These are phyloP conservation scores for Monosporozyma servazzii DNA, from an alignment of 805 yeast genomes.

Conservation along the genomic window DNA sequence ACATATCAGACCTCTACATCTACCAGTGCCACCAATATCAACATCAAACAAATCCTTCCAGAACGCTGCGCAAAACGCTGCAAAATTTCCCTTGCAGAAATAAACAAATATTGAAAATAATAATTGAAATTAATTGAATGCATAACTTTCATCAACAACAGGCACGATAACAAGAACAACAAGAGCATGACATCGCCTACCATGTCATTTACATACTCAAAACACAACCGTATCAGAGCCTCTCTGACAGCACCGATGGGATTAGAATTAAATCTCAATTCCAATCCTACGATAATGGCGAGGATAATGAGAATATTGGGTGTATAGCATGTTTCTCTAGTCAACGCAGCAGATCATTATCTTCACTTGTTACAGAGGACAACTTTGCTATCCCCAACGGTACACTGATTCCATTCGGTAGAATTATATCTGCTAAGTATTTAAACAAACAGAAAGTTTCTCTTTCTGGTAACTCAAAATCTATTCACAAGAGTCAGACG, in stretches of 20 bases:
- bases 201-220: not conserved
- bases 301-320: not conserved
- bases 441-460: not conserved
- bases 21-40: no score
- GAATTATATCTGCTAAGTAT: conserved; percentile 23
- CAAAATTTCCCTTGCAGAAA: no score
- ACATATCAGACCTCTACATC: no score
- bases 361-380: not conserved
- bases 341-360: not conserved
- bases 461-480: not conserved
- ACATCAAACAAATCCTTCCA: no score
- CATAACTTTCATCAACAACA: no score
- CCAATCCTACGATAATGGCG: not conserved
- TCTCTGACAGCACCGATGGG: not conserved
- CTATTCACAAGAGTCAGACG: not conserved
- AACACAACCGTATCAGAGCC: not conserved
- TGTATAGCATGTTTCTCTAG: not conserved
- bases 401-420: conserved; percentile 27
- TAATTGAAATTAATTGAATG: no score
- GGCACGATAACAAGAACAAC: no score
- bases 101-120: no score
- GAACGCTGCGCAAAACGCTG: no score
- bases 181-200: not conserved
- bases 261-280: conserved; percentile 1
- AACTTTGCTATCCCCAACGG: not conserved